Conservation (phyloP, 192 early-diverging fungal genomes). For the Coemansia sp. region DNA sequence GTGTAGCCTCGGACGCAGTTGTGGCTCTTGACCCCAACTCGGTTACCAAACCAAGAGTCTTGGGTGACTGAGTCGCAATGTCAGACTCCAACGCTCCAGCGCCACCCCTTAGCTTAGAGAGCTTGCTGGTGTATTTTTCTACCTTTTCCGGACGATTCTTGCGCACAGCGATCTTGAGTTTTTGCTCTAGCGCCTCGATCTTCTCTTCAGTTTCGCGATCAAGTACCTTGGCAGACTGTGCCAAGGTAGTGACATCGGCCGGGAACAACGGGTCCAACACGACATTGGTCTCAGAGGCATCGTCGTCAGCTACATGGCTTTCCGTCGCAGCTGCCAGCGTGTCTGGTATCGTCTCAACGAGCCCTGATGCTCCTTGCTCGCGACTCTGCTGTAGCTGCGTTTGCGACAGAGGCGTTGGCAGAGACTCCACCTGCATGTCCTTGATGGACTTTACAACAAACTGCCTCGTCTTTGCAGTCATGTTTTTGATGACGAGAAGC, state of each 20-base stretch:
- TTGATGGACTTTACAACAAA: slow-evolving; percentile 55
- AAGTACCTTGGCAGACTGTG: slow-evolving; percentile 15
- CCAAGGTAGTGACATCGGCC: slow-evolving; percentile 7
- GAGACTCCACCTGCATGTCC: background rate
- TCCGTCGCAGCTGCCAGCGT: background rate
- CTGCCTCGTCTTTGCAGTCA: slow-evolving; percentile 72
- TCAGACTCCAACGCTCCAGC: background rate
- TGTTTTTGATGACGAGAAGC: slow-evolving; percentile 78
- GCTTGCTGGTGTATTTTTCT: slow-evolving; percentile 73
- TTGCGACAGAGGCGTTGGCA: background rate
- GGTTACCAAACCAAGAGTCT: background rate
- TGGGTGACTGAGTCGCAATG: background rate
- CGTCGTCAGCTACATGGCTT: background rate
- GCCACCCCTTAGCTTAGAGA: slow-evolving; percentile 61
- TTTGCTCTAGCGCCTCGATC: slow-evolving; percentile 95
- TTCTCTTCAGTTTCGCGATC: slow-evolving; percentile 79
- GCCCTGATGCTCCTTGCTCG: background rate
- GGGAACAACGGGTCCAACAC: slow-evolving; percentile 38
- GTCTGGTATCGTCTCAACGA: background rate
- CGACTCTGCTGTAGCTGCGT: background rate
- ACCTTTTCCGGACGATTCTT: slow-evolving; percentile 89
- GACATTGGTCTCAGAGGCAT: background rate
- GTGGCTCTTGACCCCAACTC: background rate
- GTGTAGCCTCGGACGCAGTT: background rate
- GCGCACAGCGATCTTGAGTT: slow-evolving; percentile 91